Base-by-base conservation (phyloP, 306 rosid genomes). In the Styphnolobium japonicum region DNA sequence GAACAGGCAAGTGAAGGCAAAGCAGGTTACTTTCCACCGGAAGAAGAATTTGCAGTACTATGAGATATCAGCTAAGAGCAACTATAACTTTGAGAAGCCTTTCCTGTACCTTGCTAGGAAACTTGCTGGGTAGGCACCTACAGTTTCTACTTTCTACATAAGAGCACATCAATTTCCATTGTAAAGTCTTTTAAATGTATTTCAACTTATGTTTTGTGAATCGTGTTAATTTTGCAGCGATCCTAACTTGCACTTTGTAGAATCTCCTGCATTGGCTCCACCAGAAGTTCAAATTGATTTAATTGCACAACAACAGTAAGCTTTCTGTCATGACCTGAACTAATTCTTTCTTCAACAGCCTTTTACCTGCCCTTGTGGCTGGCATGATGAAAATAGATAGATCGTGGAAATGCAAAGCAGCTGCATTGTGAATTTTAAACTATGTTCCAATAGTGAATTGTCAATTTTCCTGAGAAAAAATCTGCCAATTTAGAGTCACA, bases 1-100 rank as follows among this genome's bases (percentile, higher is more conserved):
- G 85, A 92, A 92, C 91, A 88, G 94, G 76, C 97, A 92, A 73
- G 97, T 92, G 78, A 92, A 92, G 79, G 97, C 97, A 46, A 92
- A 92, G 86, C 94, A 92, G 78, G 97, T 92, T 51, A 92, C 97
- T 9, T 92, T 92, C 84, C 97, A 92, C 86, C 31, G 97, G 84
- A 92, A 92, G 82, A 92, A 92, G 82, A 90, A 90, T 71, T 79
- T 92, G 78, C 94, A 92, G 84, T 92, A 92, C 79, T 92, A 92
- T 23, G 97, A 92, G 74, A 92, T 92, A 16, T 92, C 97, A 40
- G 97, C 97, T 0, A 92, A 90, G 92, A 92, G 97, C 84, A 92
- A 92, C 70, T 92, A 92, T 23, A 92, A 92, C 75, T 92, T 92
- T 23, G 97, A 92, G 83, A 86, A 85, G 80, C 94, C 97, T 21